Percentiles rank a stretch among this genome's conserved stretches.
Evolutionary conservation across 2,329 filamentous ascomycete genomes (phyloP).

Genomic region (Scytalidium lignicola): DNA sequence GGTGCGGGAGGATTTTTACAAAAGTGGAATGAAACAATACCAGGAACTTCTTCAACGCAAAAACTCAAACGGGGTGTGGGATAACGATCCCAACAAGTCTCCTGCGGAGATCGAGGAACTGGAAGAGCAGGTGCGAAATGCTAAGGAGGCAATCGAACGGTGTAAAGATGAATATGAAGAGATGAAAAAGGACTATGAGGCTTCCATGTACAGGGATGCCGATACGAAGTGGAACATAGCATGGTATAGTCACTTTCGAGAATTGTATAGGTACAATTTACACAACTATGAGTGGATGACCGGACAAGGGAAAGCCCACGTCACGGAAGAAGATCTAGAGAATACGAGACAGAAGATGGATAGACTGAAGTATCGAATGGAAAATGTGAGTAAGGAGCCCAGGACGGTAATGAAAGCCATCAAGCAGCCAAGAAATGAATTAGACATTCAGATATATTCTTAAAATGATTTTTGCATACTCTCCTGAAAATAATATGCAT

Average conservation of each 20-base stretch:
- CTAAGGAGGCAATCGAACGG: neutral
- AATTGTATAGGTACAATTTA: conserved; percentile 1
- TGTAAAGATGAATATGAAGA: neutral
- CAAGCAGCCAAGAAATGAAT: neutral
- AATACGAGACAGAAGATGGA: conserved; percentile 1
- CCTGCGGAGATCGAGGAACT: conserved; percentile 2
- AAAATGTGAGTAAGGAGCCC: conserved; percentile 1
- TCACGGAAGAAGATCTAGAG: conserved; percentile 1
- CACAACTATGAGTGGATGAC: neutral
- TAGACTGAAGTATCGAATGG: conserved; percentile 1
- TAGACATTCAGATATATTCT: no score
- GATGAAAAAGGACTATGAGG: neutral
- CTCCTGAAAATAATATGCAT: no score
- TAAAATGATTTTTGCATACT: no score
- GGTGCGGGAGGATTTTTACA: no score
- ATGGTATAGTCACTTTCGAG: no score
- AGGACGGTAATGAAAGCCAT: conserved; percentile 7
- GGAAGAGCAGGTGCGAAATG: neutral
- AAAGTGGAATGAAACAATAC: neutral
- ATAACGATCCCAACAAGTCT: neutral
- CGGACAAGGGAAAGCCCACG: conserved; percentile 1
- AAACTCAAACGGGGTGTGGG: conserved; percentile 3
- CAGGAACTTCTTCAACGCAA: neutral
- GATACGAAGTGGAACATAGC: conserved; percentile 5
- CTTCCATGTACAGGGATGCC: neutral